Evolutionary conservation across 257 asterid species (phyloP), one percentile per base, ranked within the genome.

Genomic region (Petunia axillaris): DNA sequence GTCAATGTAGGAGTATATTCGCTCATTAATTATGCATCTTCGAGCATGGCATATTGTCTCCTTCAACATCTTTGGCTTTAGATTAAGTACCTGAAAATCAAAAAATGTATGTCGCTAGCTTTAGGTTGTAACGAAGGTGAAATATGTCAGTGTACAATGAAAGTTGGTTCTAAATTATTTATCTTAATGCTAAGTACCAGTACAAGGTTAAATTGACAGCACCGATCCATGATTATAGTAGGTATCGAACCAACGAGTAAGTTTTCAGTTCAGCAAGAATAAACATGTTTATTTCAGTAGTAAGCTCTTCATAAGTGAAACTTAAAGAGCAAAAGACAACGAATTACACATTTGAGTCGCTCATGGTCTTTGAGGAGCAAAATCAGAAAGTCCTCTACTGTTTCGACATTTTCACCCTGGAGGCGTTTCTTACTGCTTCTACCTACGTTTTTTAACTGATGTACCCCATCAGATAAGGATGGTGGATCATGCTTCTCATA

Each of bases 301-400:
- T 11, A 77, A 77, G 44, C 46, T 58, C 68, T 59, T 9, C 3
- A 0, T 9, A 43, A n/a, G 44, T 8, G 80, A 9, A 63, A 25
- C 35, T 13, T 40, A 2, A 81, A 35, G 40, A 48, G 64, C 58
- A 14, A 9, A 41, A 6, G 64, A 0, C 13, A 58, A 57, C 37
- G 3, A 37, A 67, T 83, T 90, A 93, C 98, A 0, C 58, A 50
- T 87, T 78, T 73, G 84, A 93, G 93, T 74, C 77, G 76, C 48
- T 83, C 43, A 57, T 87, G 83, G 81, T 90, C 75, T 65, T 58
- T 82, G 1, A 84, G 85, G 84, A 83, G 90, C 57, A 55, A 84
- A 60, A 85, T 80, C 53, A 91, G 89, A 81, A 93, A 90, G 79
- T 88, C 85, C 85, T 87, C 85, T 36, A 93, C 94, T 0, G 88